phyloP scores from a whole-genome alignment of 345 rosid genomes.

The Eucalyptus globulus region DNA sequence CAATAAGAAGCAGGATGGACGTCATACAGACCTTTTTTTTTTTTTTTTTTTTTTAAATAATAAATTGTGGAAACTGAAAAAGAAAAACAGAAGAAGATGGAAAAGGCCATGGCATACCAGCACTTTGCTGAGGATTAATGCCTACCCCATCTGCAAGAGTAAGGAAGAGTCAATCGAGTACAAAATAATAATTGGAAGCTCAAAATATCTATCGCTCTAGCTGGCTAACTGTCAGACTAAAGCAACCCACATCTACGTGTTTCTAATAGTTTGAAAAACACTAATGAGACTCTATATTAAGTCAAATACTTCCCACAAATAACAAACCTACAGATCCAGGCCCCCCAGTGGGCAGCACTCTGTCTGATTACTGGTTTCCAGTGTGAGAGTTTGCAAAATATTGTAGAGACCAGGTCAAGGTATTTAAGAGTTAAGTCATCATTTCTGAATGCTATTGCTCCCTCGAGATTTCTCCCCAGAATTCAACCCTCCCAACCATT shows the following conservation, averaged over 20 bases:
- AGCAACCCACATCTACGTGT: neutral
- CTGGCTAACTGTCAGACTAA: neutral
- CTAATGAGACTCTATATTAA: neutral
- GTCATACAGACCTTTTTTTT: neutral
- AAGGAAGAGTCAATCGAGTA: neutral
- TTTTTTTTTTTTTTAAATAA: neutral
- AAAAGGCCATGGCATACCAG: slow-evolving; percentile 35
- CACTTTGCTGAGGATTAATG: slow-evolving; percentile 96
- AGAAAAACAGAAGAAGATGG: neutral
- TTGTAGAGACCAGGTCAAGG: neutral
- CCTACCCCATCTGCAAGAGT: slow-evolving; percentile 86
- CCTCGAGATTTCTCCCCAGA: neutral
- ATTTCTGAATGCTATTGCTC: neutral
- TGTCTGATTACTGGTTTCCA: neutral
- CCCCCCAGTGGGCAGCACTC: neutral
- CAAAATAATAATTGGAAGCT: neutral
- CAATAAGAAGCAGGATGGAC: neutral
- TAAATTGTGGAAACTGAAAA: neutral
- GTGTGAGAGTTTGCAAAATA: neutral
- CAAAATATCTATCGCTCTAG: neutral
- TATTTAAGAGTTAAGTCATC: neutral
- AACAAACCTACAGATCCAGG: neutral
- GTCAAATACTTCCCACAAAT: neutral
- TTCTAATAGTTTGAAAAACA: neutral
- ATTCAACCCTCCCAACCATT: neutral